phyloP scores from a whole-genome alignment of 169 alveolate genomes.

The Cyclospora cayetanensis region DNA sequence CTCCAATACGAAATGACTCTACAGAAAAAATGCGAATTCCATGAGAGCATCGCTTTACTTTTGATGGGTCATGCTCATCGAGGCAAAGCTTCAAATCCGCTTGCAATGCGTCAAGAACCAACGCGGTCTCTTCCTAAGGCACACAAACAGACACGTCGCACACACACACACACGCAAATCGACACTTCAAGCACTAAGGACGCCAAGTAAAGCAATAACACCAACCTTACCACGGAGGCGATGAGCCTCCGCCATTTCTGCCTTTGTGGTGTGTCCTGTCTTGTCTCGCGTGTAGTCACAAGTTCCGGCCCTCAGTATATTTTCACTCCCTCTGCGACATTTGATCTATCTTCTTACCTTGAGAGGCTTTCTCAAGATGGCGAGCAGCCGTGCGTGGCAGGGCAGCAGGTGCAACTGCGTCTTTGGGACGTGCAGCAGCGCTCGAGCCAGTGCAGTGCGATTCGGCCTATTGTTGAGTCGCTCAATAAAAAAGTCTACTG shows the following conservation, averaged over 20 bases:
- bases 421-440: background rate
- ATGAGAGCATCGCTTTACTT: too few species aligned
- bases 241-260: too few species aligned
- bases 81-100: background rate
- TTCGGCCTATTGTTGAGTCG: conserved; percentile 9
- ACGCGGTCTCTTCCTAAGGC: background rate
- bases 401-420: conserved; percentile 48
- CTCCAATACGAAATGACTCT: too few species aligned
- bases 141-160: background rate
- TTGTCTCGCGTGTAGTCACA: too few species aligned
- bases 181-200: background rate
- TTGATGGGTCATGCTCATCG: conserved; percentile 29
- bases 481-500: conserved; percentile 26
- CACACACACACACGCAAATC: background rate
- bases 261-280: too few species aligned
- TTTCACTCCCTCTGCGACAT: too few species aligned
- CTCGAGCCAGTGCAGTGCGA: background rate
- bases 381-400: conserved; percentile 42
- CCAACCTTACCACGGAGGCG: too few species aligned
- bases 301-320: too few species aligned
- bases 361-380: background rate
- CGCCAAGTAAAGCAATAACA: background rate
- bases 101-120: conserved; percentile 3
- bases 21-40: too few species aligned
- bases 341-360: background rate